These are phyloP conservation scores for Kwoniella newhampshirensis DNA, from an alignment of 768 basidiomycete genomes.

Conservation along the genomic window DNA sequence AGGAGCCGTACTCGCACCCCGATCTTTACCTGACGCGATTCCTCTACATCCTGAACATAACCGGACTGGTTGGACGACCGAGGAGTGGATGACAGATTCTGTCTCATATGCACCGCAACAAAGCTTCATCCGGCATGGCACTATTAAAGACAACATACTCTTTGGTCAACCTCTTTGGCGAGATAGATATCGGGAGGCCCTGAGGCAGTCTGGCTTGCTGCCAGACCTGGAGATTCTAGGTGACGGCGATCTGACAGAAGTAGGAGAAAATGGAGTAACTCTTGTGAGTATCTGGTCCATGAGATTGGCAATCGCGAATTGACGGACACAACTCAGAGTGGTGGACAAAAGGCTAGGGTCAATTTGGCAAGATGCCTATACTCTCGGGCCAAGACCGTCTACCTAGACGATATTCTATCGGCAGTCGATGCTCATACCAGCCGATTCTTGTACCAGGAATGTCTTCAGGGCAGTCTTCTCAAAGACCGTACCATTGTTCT, in stretches of 20 bases:
- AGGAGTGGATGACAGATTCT: slow-evolving; percentile 34
- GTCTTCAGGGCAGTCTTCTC: slow-evolving; percentile 41
- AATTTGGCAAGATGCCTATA: slow-evolving; percentile 52
- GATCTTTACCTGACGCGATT: slow-evolving; percentile 27
- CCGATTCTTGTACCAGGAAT: slow-evolving; percentile 42
- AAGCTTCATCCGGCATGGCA: slow-evolving; percentile 46
- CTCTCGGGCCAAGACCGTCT: slow-evolving; percentile 47
- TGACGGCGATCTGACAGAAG: slow-evolving; percentile 49
- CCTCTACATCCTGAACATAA: slow-evolving; percentile 17
- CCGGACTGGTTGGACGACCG: slow-evolving; percentile 16
- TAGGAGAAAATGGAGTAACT: slow-evolving; percentile 50
- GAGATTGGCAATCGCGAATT: background rate
- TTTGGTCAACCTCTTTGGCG: slow-evolving; percentile 49
- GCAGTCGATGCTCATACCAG: slow-evolving; percentile 53
- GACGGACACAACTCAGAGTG: slow-evolving; percentile 21
- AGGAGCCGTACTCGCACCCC: slow-evolving; percentile 34
- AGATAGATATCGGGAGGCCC: slow-evolving; percentile 39
- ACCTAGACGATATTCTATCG: slow-evolving; percentile 48
- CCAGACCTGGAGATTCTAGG: slow-evolving; percentile 44
- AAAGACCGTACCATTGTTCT: slow-evolving; percentile 43
- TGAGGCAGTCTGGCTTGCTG: slow-evolving; percentile 37
- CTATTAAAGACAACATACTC: slow-evolving; percentile 59
- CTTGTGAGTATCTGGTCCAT: slow-evolving; percentile 21
- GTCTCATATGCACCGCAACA: slow-evolving; percentile 48
- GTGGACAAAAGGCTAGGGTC: slow-evolving; percentile 46